Evolutionary conservation across 2,329 filamentous ascomycete genomes (phyloP).

Genomic region (Neofusicoccum sp.): DNA sequence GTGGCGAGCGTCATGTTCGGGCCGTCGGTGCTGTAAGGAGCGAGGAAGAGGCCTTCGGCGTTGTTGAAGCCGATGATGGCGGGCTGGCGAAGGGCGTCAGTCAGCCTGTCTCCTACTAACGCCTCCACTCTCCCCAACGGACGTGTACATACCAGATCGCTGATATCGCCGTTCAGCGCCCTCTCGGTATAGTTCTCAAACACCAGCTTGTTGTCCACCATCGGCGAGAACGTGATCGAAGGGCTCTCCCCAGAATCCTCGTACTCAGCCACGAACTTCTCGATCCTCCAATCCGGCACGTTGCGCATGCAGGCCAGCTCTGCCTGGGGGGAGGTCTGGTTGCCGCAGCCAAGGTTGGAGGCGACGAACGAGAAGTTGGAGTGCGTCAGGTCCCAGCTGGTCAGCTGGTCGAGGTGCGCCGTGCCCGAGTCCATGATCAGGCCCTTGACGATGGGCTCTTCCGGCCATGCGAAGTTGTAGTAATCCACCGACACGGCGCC

Average conservation of each 20-base stretch:
- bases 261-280: slow-evolving; percentile 36
- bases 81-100: slow-evolving; percentile 25
- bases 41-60: slow-evolving; percentile 40
- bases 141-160: neutral
- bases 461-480: slow-evolving; percentile 51
- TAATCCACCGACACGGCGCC: slow-evolving; percentile 41
- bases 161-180: slow-evolving; percentile 29
- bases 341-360: slow-evolving; percentile 37
- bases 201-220: slow-evolving; percentile 34
- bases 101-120: neutral
- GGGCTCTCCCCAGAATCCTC: slow-evolving; percentile 32
- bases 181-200: slow-evolving; percentile 41
- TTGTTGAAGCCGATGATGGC: slow-evolving; percentile 41
- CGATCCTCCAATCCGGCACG: slow-evolving; percentile 33
- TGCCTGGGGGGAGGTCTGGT: slow-evolving; percentile 24
- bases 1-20: slow-evolving; percentile 27
- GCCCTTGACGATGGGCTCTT: slow-evolving; percentile 53
- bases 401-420: slow-evolving; percentile 35
- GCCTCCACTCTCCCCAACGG: neutral
- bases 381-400: slow-evolving; percentile 30
- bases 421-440: slow-evolving; percentile 55
- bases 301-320: slow-evolving; percentile 43
- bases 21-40: slow-evolving; percentile 36
- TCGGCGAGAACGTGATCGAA: slow-evolving; percentile 31
- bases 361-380: slow-evolving; percentile 46